Percentiles rank a stretch among this genome's conserved stretches.
Conservation (phyloP, 805 yeast species). For the Starmerella sp. region DNA sequence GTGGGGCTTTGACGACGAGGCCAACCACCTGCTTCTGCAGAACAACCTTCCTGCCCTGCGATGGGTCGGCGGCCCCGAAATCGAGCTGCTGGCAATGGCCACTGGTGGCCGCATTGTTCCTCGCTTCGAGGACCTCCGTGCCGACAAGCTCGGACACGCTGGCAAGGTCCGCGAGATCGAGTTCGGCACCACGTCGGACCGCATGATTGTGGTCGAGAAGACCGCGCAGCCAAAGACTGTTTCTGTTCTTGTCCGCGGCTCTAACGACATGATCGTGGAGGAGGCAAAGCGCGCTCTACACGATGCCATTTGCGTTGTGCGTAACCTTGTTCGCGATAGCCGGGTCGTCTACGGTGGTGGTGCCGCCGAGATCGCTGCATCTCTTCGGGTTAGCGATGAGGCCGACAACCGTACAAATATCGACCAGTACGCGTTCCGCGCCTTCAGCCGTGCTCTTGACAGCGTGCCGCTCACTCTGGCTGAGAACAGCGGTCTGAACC, state of each 20-base stretch:
- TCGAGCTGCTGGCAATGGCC: conserved; percentile 92
- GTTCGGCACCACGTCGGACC: conserved; percentile 92
- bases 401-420: conserved; percentile 91
- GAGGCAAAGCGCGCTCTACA: conserved; percentile 95
- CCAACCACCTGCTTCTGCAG: conserved; percentile 80
- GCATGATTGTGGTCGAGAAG: conserved; percentile 74
- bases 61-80: conserved; percentile 98
- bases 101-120: conserved; percentile 97
- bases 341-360: conserved; percentile 99
- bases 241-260: conserved; percentile 87
- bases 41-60: conserved; percentile 90
- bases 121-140: conserved; percentile 79
- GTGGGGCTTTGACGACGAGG: conserved; percentile 99
- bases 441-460: conserved; percentile 84
- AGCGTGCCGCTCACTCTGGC: conserved; percentile 89
- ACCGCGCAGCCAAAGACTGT: conserved; percentile 62
- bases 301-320: conserved; percentile 93
- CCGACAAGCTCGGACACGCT: conserved; percentile 77
- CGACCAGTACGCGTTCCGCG: conserved; percentile 96
- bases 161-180: conserved; percentile 77
- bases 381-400: conserved; percentile 78
- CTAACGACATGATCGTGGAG: conserved; percentile 94
- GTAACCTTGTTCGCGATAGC: conserved; percentile 83
- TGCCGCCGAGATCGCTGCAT: conserved; percentile 91
- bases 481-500: conserved; percentile 90